Evolutionary conservation across 2,329 filamentous ascomycete species (phyloP), one percentile per base, ranked within the genome.

Genomic region (Ascochyta fabae): DNA sequence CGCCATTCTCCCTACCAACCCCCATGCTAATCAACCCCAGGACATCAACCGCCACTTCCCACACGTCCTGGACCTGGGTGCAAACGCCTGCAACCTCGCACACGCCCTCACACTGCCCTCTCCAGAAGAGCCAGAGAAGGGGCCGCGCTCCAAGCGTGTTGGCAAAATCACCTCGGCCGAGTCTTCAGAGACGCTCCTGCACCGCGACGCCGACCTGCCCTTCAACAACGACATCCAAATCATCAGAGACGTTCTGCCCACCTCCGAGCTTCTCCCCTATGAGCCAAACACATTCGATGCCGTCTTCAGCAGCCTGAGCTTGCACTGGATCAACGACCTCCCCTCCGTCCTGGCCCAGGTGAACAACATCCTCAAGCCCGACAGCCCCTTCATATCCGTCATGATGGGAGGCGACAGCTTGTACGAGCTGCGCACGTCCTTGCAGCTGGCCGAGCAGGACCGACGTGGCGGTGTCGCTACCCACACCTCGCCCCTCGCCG

Each of bases 271-370:
- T 3, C 79, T 97, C 0, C 91, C 92, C 0, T 97, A 88, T 73
- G 85, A 85, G 43, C 79, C 89, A 4, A 84, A 87, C 62, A 86
- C 88, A 3, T 98, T 97, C 74, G 93, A 98, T 73, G 86, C 96
- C 6, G 91, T 97, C 10, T 80, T 99, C 59, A 96, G 91, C 72
- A 96, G 90, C 52, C 79, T 96, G 56, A 93, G 90, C 54, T 81
- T 99, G 73, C 95, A 99, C 77, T 99, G 95, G 95, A 90, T 97
- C 81, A 99, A 99, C 74, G 92, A 99, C 75, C 85, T 99, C 5
- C 95, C 95, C 0, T 90, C 89, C 1, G 81, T 96, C 10, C 83
- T 99, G 2, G 82, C 87, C 1, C 91, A 96, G 71, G 89, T 97
- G 72, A 96, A 96, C 80, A 84, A 85, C 62, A 81, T 96, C 31